Evolutionary conservation across 495 filamentous ascomycete genomes (phyloP).

Genomic region (Aspergillus bertholletiae): DNA sequence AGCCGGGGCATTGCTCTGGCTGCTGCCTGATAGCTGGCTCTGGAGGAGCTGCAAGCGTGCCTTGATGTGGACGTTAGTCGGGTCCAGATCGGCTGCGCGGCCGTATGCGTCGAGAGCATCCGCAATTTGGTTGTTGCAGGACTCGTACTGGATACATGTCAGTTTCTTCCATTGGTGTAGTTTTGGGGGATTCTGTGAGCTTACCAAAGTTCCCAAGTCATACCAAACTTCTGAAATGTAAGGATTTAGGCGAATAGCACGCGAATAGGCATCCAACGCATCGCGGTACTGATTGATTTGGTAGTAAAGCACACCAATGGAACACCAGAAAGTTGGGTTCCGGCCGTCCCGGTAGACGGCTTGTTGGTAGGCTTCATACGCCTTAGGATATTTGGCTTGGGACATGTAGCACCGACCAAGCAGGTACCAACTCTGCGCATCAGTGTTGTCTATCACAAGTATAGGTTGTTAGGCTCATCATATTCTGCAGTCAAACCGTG

Average conservation of each 20-base stretch:
- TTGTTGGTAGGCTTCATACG: constrained; percentile 98
- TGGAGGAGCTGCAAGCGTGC: constrained; percentile 83
- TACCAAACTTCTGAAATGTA: constrained; percentile 99
- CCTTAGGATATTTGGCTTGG: constrained; percentile 97
- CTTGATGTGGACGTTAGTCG: constrained; percentile 92
- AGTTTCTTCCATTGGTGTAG: constrained; percentile 2
- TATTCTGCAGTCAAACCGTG: not conserved
- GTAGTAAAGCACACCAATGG: constrained; percentile 98
- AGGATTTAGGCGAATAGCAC: constrained; percentile 94
- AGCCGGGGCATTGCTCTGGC: constrained; percentile 62
- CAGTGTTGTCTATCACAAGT: constrained; percentile 67
- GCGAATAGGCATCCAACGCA: constrained; percentile 96
- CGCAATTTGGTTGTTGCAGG: constrained; percentile 96
- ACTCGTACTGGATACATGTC: constrained; percentile 65
- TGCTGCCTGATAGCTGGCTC: constrained; percentile 69
- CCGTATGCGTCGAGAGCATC: constrained; percentile 96
- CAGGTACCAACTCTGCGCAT: constrained; percentile 98
- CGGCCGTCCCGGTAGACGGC: constrained; percentile 97
- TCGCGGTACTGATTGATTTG: constrained; percentile 99
- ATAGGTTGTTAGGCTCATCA: not conserved
- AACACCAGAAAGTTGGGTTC: constrained; percentile 99
- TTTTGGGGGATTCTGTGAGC: constrained; percentile 26
- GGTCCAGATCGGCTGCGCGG: constrained; percentile 90
- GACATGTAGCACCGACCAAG: constrained; percentile 99
- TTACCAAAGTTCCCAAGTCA: constrained; percentile 91